Percentiles rank a stretch among this genome's conserved stretches.
Evolutionary conservation across 1,284 basidiomycete genomes (phyloP).

Genomic region (Melampsora americana): DNA sequence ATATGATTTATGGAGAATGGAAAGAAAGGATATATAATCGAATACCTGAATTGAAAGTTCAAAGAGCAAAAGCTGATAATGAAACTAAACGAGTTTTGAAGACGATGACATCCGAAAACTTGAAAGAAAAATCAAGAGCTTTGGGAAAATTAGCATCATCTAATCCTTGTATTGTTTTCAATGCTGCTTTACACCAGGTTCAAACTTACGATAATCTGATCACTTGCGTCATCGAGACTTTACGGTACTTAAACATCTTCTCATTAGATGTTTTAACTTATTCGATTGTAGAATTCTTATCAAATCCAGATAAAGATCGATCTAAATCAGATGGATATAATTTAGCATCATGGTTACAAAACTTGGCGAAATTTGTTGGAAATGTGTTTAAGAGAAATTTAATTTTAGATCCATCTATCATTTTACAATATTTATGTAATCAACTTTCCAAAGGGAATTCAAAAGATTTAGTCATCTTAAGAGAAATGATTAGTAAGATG

Average conservation of each 20-base stretch:
- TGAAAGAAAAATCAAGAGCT: slow-evolving; percentile 74
- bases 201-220: slow-evolving; percentile 96
- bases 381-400: slow-evolving; percentile 80
- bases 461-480: slow-evolving; percentile 83
- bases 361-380: slow-evolving; percentile 86
- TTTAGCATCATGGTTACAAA: slow-evolving; percentile 87
- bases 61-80: slow-evolving; percentile 59
- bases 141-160: slow-evolving; percentile 93
- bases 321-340: slow-evolving; percentile 91
- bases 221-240: slow-evolving; percentile 81
- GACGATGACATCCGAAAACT: slow-evolving; percentile 69
- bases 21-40: slow-evolving; percentile 63
- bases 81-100: slow-evolving; percentile 71
- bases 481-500: slow-evolving; percentile 92
- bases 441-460: slow-evolving; percentile 78
- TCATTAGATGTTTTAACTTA: slow-evolving; percentile 91
- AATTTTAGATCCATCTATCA: slow-evolving; percentile 72
- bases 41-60: slow-evolving; percentile 55
- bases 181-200: slow-evolving; percentile 84
- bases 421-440: slow-evolving; percentile 86
- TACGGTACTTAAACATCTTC: slow-evolving; percentile 83
- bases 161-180: slow-evolving; percentile 88
- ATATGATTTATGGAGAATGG: slow-evolving; percentile 94
- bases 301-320: slow-evolving; percentile 76
- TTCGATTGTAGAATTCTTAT: slow-evolving; percentile 74